Base-by-base conservation (phyloP, 2,329 filamentous ascomycete species). In the Dactylellina haptotyla region DNA sequence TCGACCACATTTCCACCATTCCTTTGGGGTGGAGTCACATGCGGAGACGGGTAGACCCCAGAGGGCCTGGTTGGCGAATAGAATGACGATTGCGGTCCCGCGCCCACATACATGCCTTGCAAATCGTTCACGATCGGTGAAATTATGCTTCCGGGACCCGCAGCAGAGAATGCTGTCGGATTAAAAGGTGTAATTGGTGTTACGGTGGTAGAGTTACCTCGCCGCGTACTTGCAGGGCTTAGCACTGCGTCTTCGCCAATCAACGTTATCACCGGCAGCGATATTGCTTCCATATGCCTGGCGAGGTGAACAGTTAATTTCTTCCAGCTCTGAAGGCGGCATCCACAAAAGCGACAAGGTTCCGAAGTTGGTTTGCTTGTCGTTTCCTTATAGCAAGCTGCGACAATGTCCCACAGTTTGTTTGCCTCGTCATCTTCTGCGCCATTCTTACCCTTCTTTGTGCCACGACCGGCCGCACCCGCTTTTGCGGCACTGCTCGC, bases 261-360 rank as follows among this genome's bases (percentile, higher is more conserved):
- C 46, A 85, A 79, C 54, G 81, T 79, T 64, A 96, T 83, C 30
- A 97, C 87, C 0, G 93, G 93, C 79, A 97, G 86, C 78, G 91
- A 91, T 79, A 97, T 90, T 76, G 92, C 88, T 80, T 97, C 92
- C 92, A 97, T 95, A 80, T 97, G 93, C 80, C 94, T 94, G 54
- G 92, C 92, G 79, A 97, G 82, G 81, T 97, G 93, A n/a, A 95
- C 92, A 0, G 91, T 96, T 72, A 97, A 83, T 82, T 96, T 96
- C 84, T 96, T 97, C 92, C 92, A 97, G 39, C 88, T 91, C 32
- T 86, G 87, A 80, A 92, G 93, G 10, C 86, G 84, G 80, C 90
- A 93, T 72, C 89, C 90, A 79, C 93, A 97, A 83, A 97, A 97
- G 43, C 90, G 88, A 80, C 93, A 97, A 14, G 90, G 87, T 81